phyloP scores from a whole-genome alignment of 2,329 filamentous ascomycete genomes.

The Penicillium freii region DNA sequence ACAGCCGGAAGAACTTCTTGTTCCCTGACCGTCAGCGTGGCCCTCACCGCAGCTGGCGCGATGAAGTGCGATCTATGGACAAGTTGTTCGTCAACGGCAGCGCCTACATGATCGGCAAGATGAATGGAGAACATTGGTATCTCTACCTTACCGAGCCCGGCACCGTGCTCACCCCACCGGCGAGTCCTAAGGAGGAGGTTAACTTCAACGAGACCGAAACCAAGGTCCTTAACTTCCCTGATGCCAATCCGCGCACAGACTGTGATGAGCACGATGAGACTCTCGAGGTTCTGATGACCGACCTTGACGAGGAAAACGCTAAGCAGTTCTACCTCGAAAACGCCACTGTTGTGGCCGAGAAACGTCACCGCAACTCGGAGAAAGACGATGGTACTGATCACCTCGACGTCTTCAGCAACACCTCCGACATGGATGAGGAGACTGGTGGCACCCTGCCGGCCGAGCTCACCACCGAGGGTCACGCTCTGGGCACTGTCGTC shows the following conservation, averaged over 20 bases:
- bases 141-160: slow-evolving; percentile 91
- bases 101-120: slow-evolving; percentile 99
- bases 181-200: slow-evolving; percentile 63
- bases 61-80: slow-evolving; percentile 91
- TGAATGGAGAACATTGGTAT: slow-evolving; percentile 99
- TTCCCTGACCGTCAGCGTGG: slow-evolving; percentile 92
- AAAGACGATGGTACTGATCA: slow-evolving; percentile 56
- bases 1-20: slow-evolving; percentile 97
- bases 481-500: slow-evolving; percentile 87
- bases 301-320: slow-evolving; percentile 64
- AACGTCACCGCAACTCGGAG: slow-evolving; percentile 71
- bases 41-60: slow-evolving; percentile 94
- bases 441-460: slow-evolving; percentile 56
- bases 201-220: slow-evolving; percentile 55
- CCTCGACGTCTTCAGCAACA: slow-evolving; percentile 77
- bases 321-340: slow-evolving; percentile 70
- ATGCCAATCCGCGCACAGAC: slow-evolving; percentile 26
- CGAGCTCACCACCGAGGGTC: slow-evolving; percentile 85
- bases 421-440: slow-evolving; percentile 60
- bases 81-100: slow-evolving; percentile 88
- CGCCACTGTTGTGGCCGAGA: slow-evolving; percentile 87
- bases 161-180: slow-evolving; percentile 74
- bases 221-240: slow-evolving; percentile 57
- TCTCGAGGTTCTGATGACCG: slow-evolving; percentile 66
- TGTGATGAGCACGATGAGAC: slow-evolving; percentile 48